Evolutionary conservation across 805 yeast species (phyloP).

Genomic region (Pichia rugopelliculosa): DNA sequence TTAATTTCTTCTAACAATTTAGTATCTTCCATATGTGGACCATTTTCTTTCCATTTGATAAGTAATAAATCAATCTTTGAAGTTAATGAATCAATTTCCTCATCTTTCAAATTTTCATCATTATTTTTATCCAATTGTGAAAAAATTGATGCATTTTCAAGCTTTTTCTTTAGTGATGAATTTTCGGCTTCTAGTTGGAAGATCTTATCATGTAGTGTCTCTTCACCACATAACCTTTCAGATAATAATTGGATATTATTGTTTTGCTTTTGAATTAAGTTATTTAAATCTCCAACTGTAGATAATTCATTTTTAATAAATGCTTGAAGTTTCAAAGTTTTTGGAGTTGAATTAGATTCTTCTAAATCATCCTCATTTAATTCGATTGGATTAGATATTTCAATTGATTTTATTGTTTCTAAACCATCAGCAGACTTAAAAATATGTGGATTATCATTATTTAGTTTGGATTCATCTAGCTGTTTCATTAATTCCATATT

Average conservation of each 20-base stretch:
- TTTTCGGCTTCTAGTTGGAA: conserved; percentile 41
- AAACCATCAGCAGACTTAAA: neutral
- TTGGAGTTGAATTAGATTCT: neutral
- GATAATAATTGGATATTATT: conserved; percentile 35
- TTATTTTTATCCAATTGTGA: neutral
- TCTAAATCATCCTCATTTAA: neutral
- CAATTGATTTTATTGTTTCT: neutral
- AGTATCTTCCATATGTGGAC: neutral
- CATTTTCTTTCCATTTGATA: conserved; percentile 10
- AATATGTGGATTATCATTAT: conserved; percentile 3
- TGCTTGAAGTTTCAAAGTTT: conserved; percentile 7
- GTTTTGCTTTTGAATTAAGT: conserved; percentile 47
- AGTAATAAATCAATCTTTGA: conserved; percentile 9
- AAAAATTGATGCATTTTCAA: neutral
- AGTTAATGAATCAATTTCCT: neutral
- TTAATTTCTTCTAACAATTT: neutral
- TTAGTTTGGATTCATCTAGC: conserved; percentile 3
- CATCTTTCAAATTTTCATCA: neutral
- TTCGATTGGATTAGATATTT: neutral
- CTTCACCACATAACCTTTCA: conserved; percentile 36
- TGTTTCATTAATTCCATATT: conserved; percentile 12
- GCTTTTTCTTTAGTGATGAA: conserved; percentile 38
- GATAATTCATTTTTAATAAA: conserved; percentile 9
- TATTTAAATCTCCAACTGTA: conserved; percentile 35
- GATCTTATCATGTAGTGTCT: conserved; percentile 37